Evolutionary conservation across 1,284 basidiomycete species (phyloP).

Genomic region (Marasmius tenuissimus): DNA sequence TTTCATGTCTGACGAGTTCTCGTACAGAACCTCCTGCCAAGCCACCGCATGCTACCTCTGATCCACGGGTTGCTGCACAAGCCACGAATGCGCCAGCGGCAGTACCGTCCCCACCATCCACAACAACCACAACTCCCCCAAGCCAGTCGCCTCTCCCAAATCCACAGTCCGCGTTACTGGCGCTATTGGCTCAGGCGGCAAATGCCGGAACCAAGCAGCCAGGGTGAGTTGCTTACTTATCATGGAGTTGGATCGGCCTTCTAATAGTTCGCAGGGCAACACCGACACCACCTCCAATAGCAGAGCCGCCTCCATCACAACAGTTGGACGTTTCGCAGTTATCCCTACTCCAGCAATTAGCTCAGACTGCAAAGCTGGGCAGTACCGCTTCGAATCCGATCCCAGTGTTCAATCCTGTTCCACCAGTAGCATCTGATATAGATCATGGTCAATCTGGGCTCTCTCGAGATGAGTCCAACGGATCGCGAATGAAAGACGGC

Average conservation of each 20-base stretch:
- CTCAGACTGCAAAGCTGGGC: constrained; percentile 54
- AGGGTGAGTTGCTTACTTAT: constrained; percentile 27
- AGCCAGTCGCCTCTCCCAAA: constrained; percentile 27
- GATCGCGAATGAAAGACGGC: constrained; percentile 41
- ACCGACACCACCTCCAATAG: constrained; percentile 36
- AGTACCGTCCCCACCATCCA: constrained; percentile 13
- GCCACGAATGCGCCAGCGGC: constrained; percentile 1
- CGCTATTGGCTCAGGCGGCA: constrained; percentile 65
- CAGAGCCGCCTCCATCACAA: constrained; percentile 28
- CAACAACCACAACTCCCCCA: constrained; percentile 28
- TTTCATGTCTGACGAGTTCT: constrained; percentile 33
- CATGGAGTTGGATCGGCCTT: constrained; percentile 7
- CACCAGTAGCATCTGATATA: constrained; percentile 13
- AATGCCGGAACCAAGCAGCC: constrained; percentile 28
- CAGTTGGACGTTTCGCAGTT: constrained; percentile 54
- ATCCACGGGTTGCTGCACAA: constrained; percentile 37
- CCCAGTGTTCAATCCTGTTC: constrained; percentile 21
- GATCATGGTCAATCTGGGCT: constrained; percentile 19
- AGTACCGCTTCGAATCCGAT: constrained; percentile 25
- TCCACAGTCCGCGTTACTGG: constrained; percentile 62
- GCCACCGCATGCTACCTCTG: constrained; percentile 38
- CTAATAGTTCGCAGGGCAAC: constrained; percentile 51
- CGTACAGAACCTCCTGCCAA: constrained; percentile 53
- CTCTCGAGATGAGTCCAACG: constrained; percentile 45
- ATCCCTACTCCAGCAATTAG: constrained; percentile 70